These are phyloP conservation scores for Larix kaempferi DNA, from an alignment of 75 land plant species.

Conservation along the genomic window DNA sequence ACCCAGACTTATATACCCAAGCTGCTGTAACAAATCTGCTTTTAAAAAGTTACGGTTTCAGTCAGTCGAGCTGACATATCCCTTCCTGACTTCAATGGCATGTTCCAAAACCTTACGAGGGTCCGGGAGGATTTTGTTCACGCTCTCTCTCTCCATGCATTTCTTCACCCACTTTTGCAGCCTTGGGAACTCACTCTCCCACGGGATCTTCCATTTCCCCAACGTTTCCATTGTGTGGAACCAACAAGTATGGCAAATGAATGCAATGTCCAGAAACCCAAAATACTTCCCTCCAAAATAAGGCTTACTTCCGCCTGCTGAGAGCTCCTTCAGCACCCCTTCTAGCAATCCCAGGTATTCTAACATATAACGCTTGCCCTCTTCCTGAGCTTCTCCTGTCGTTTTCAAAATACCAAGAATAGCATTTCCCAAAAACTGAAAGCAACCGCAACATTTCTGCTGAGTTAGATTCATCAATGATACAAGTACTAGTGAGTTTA, in stretches of 20 bases:
- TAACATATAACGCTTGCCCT: neutral
- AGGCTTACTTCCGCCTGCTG: neutral
- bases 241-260: neutral
- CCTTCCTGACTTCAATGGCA: too few relatives aligned
- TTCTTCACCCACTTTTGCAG: neutral
- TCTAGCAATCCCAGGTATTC: neutral
- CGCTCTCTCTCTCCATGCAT: neutral
- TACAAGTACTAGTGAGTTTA: neutral
- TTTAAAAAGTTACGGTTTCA: too few relatives aligned
- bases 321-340: neutral
- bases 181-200: neutral
- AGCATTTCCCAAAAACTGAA: neutral
- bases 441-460: neutral
- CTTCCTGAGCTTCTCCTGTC: neutral
- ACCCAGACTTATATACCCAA: too few relatives aligned
- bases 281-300: constrained; percentile 6
- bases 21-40: too few relatives aligned
- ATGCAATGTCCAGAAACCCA: constrained; percentile 8
- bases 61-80: too few relatives aligned
- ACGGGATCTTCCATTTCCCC: neutral
- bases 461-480: neutral
- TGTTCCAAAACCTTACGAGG: too few relatives aligned
- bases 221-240: neutral
- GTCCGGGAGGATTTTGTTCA: neutral
- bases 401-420: neutral